A percentile compares a stretch with the other conserved stretches of the same genome.
Evolutionary conservation across 2,329 filamentous ascomycete species (phyloP).

Genomic region (Ophiocordyceps camponoti-rufipedis): DNA sequence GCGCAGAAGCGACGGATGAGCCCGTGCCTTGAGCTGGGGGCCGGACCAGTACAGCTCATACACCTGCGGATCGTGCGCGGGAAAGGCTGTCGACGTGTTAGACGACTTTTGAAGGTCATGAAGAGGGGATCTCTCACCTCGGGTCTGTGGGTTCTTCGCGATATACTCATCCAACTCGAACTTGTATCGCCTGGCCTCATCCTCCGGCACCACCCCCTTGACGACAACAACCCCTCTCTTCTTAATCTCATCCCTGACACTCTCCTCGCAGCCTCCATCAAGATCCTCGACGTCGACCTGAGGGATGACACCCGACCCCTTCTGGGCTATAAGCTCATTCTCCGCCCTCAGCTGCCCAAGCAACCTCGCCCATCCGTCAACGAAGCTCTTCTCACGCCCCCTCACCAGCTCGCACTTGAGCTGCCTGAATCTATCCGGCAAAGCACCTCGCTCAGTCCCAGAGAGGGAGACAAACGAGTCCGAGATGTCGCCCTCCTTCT

Average conservation of each 20-base stretch:
- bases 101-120: neutral
- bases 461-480: constrained; percentile 43
- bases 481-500: constrained; percentile 43
- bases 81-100: constrained; percentile 31
- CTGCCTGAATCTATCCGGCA: constrained; percentile 36
- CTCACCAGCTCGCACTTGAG: constrained; percentile 34
- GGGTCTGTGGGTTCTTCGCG: constrained; percentile 39
- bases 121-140: constrained; percentile 16
- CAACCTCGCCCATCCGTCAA: constrained; percentile 28
- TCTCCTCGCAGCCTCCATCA: constrained; percentile 15
- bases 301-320: constrained; percentile 31
- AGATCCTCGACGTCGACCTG: constrained; percentile 28
- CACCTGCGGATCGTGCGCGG: constrained; percentile 46
- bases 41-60: constrained; percentile 62
- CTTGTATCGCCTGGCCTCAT: constrained; percentile 47
- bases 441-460: constrained; percentile 20
- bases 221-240: constrained; percentile 47
- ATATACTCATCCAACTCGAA: constrained; percentile 47
- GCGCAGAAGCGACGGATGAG: constrained; percentile 43
- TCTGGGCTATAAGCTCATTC: constrained; percentile 24
- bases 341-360: constrained; percentile 25
- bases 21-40: constrained; percentile 48
- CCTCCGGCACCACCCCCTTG: constrained; percentile 43
- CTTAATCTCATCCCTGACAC: constrained; percentile 28
- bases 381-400: constrained; percentile 28